Evolutionary conservation across 805 yeast species (phyloP), one percentile per base, ranked within the genome.

Genomic region (Cyberlindnera mrakii): DNA sequence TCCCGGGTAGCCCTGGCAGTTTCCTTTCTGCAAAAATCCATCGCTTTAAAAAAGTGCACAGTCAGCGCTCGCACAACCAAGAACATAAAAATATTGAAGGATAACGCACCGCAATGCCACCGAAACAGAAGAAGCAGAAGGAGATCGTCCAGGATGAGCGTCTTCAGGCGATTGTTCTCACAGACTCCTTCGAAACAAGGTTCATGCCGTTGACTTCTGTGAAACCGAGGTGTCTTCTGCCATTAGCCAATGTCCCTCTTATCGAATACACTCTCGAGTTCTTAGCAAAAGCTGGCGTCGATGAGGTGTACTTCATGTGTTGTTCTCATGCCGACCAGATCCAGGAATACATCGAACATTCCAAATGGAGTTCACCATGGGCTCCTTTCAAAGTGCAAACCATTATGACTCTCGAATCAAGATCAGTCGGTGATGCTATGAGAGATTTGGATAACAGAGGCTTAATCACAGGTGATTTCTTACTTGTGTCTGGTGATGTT

Each of bases 341-440:
- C 50, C 87, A 85, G 60, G 76, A 72, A 32, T 93, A 93, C 58
- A 81, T 93, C 40, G 87, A 82, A 52, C 59, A 66, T 6, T 80
- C 87, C 30, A 82, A 80, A 57, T 85, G 93, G 93, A 69, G 67
- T 29, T 57, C 69, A 15, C 71, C 79, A 1, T 77, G 81, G 58
- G 78, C 95, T 3, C 96, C 97, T 1, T 91, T 93, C 63, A 75
- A 77, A 43, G 75, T 93, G 36, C 77, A 79, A 38, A 84, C 95
- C 3, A 77, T 91, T 41, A 75, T 85, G 72, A 79, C 95, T 19
- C 78, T 88, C 38, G 96, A 91, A 62, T 81, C 93, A 10, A 70
- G 90, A 62, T 85, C 95, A 23, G 95, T 91, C 10, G 99, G 99
- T 52, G 99, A 93, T 66, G 95, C 96, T 17, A 86, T 93, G 95